Evolutionary conservation across 176 grass and related monocot genomes (phyloP), one percentile per base, ranked within the genome.

Genomic region (Ampelocalamus luodianensis): DNA sequence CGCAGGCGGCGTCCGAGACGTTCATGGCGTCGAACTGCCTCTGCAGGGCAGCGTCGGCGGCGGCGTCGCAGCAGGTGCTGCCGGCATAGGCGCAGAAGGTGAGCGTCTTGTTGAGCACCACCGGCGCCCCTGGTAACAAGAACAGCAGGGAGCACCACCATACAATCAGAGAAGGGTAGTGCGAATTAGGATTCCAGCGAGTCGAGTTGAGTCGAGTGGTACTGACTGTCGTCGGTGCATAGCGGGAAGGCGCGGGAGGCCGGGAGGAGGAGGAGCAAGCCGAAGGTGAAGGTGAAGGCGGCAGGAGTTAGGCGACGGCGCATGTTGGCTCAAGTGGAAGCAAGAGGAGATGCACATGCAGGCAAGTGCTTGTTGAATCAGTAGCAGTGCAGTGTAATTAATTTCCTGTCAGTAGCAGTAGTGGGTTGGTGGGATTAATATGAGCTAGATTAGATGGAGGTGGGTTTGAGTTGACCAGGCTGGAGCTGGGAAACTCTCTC

Each of bases 1-100:
- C 77, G 50, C 94, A 97, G 9, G 86, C 88, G 10, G 85, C 23
- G 69, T 91, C 77, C 27, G 90, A 81, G 85, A 97, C 86, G 45
- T 90, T 89, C 80, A 92, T 90, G 68, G 86, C 68, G 40, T 82
- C 50, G 60, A 89, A 87, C 88, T 82, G 92, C 45, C 53, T 78
- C 80, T 81, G n/a, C 61, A 97, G 75, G 10, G 83, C 48, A 20
- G 82, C 20, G 22, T 97, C 94, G 6, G 61, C 87, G 20, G 72
- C 83, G 48, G 82, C 80, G 71, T 84, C 85, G 86, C 90, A 92
- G 72, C 82, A 51, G 63, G 14, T 43, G 87, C 51, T 67, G 8
- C 54, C 76, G 68, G 20, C 56, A 73, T 68, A 46, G 76, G 82
- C 71, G 69, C 91, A 97, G 66, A 97, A 97, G 26, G 29, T 17